phyloP scores from a whole-genome alignment of 495 filamentous ascomycete species.

The Letharia lupina region DNA sequence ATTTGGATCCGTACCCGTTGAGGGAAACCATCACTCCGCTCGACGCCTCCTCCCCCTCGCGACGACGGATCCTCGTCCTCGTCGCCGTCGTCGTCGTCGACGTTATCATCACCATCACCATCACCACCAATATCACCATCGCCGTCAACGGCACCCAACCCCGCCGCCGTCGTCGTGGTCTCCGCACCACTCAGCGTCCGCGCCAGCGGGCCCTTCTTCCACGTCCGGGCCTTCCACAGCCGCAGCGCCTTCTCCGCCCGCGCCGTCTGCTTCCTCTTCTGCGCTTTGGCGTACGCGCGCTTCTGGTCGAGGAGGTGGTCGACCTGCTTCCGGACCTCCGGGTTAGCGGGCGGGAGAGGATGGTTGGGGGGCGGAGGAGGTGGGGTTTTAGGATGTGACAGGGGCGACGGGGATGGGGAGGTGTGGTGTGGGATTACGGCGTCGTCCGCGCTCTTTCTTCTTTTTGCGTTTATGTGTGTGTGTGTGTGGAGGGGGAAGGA shows the following conservation, averaged over 20 bases:
- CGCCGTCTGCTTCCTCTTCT: constrained; percentile 15
- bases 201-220: background rate
- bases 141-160: too few relatives aligned
- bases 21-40: background rate
- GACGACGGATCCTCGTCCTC: background rate
- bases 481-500: background rate
- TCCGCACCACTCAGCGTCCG: background rate
- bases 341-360: too few relatives aligned
- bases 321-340: constrained; percentile 9
- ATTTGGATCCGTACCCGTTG: background rate
- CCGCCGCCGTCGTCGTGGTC: background rate
- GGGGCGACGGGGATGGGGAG: background rate
- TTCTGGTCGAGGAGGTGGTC: constrained; percentile 16
- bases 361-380: background rate
- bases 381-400: background rate
- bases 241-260: background rate
- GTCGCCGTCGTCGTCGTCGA: background rate
- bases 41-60: background rate
- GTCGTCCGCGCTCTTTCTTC: too few relatives aligned
- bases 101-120: too few relatives aligned
- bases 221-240: background rate
- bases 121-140: too few relatives aligned
- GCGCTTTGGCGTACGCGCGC: constrained; percentile 8
- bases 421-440: background rate
- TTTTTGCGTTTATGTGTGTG: background rate